Percentiles rank a stretch among this genome's conserved stretches.
Evolutionary conservation across 257 asterid species (phyloP).

Genomic region (Handroanthus guayacan): DNA sequence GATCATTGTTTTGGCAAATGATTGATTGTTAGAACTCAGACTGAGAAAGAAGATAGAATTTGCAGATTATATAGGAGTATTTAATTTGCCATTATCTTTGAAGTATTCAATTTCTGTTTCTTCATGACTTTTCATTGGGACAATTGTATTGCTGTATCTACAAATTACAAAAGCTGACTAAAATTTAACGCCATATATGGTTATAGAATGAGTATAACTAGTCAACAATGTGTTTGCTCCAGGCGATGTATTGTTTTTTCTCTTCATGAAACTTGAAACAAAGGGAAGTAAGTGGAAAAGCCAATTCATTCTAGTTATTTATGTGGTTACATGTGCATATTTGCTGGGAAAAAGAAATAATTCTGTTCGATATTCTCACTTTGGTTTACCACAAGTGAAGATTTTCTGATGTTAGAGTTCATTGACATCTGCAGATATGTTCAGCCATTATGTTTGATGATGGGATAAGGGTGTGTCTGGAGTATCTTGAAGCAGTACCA

Average conservation of each 20-base stretch:
- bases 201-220: neutral
- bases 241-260: neutral
- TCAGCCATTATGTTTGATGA: constrained; percentile 80
- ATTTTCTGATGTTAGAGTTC: constrained; percentile 19
- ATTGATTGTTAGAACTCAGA: constrained; percentile 3
- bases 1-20: constrained; percentile 24
- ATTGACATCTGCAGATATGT: constrained; percentile 58
- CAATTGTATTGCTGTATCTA: neutral
- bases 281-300: neutral
- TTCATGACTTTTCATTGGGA: neutral
- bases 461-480: constrained; percentile 78
- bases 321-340: neutral
- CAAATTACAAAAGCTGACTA: neutral
- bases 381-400: neutral
- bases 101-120: neutral
- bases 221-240: neutral
- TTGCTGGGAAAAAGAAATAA: neutral
- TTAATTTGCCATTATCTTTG: constrained; percentile 1
- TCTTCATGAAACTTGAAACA: constrained; percentile 8
- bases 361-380: neutral
- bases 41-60: neutral
- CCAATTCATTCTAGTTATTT: neutral
- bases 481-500: constrained; percentile 83
- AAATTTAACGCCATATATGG: neutral
- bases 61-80: constrained; percentile 5